Percentiles rank a stretch among this genome's conserved stretches.
These are phyloP conservation scores for Talaromyces stipitatus DNA, from an alignment of 495 filamentous ascomycete genomes.

Conservation along the genomic window DNA sequence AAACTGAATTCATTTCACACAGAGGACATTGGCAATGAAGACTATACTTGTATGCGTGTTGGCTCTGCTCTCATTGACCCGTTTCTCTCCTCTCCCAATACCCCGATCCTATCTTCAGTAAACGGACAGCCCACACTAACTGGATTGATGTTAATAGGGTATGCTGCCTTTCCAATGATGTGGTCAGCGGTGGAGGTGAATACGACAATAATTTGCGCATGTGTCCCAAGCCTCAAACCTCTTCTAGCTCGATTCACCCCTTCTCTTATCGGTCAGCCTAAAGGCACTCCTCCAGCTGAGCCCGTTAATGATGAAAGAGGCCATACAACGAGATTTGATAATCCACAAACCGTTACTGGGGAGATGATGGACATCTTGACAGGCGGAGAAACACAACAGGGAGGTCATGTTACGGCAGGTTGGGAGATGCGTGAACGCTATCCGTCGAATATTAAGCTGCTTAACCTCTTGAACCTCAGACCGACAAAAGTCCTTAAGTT, in stretches of 20 bases:
- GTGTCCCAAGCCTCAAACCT: constrained; percentile 82
- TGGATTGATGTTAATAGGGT: constrained; percentile 28
- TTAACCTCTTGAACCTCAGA: constrained; percentile 47
- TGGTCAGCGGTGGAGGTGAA: constrained; percentile 94
- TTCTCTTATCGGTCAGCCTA: constrained; percentile 44
- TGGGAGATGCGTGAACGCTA: background rate
- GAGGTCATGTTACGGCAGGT: background rate
- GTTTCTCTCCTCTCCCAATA: background rate
- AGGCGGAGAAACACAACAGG: background rate
- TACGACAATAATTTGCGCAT: constrained; percentile 78
- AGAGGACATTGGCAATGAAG: constrained; percentile 13
- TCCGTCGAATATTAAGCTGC: constrained; percentile 27
- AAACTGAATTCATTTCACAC: background rate
- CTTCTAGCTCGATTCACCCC: constrained; percentile 59
- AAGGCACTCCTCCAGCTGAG: constrained; percentile 33
- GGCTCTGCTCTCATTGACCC: background rate
- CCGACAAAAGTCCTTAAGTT: constrained; percentile 56
- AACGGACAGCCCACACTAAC: background rate
- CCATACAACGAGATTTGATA: constrained; percentile 5
- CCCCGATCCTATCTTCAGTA: no score
- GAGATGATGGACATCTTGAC: constrained; percentile 13
- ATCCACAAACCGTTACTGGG: constrained; percentile 2
- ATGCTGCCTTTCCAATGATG: constrained; percentile 77
- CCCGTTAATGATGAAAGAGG: no score
- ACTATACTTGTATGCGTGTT: constrained; percentile 48